Evolutionary conservation across 169 alveolate genomes (phyloP).

Genomic region (Eimeria tenella): DNA sequence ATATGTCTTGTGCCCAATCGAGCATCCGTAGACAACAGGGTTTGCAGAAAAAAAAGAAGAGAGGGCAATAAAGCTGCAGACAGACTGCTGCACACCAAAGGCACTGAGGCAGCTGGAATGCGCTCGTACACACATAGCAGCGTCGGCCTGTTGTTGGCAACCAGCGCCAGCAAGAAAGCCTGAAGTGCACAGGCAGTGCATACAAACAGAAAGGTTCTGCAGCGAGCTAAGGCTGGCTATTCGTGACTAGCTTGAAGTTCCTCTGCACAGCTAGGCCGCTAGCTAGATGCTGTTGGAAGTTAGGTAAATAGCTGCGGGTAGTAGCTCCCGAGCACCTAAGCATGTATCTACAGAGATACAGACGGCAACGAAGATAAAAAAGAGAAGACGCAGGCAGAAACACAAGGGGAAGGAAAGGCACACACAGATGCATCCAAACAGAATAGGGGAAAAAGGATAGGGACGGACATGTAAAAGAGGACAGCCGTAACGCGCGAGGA

Average conservation of each 20-base stretch:
- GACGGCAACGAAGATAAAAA: too few species aligned
- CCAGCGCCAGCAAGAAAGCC: conserved; percentile 83
- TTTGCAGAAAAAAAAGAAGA: conserved; percentile 79
- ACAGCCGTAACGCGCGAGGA: neutral
- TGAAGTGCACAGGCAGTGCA: neutral
- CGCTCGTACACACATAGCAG: conserved; percentile 76
- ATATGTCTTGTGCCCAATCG: conserved; percentile 58
- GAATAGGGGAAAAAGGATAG: neutral
- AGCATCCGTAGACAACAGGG: conserved; percentile 43
- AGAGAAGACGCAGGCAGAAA: too few species aligned
- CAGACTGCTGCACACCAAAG: conserved; percentile 75
- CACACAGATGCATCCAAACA: neutral
- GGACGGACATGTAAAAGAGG: neutral
- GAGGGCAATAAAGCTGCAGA: conserved; percentile 83
- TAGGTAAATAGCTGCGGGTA: too few species aligned
- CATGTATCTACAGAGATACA: too few species aligned
- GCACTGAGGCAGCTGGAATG: conserved; percentile 75
- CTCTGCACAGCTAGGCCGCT: too few species aligned
- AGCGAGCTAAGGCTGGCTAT: too few species aligned
- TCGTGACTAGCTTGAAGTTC: too few species aligned
- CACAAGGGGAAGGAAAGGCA: neutral
- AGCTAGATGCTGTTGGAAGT: too few species aligned
- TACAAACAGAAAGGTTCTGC: too few species aligned
- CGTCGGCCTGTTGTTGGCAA: conserved; percentile 79
- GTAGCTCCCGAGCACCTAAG: too few species aligned